phyloP scores from a whole-genome alignment of 768 basidiomycete genomes.

The Galerina sulciceps region DNA sequence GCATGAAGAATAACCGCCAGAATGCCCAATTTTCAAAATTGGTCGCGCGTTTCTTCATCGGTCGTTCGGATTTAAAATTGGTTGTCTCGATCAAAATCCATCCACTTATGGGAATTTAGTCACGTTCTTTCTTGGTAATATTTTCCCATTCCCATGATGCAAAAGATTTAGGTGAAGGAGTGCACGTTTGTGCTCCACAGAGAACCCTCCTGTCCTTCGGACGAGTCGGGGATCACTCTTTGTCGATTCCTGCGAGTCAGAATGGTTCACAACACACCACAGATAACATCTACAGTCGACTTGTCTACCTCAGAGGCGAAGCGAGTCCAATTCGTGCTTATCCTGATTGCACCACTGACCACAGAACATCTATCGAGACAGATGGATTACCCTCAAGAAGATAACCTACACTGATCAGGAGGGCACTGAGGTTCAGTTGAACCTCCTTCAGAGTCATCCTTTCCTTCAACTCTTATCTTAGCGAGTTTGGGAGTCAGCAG shows the following conservation, averaged over 20 bases:
- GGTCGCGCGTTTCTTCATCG: no score
- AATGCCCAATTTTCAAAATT: no score
- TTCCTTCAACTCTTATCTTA: slow-evolving; percentile 30
- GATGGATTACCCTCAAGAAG: slow-evolving; percentile 87
- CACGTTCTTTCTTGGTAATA: no score
- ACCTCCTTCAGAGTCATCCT: neutral
- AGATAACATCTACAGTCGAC: slow-evolving; percentile 55
- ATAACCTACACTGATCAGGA: slow-evolving; percentile 80
- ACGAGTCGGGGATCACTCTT: no score
- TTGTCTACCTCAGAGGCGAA: slow-evolving; percentile 61
- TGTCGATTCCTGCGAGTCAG: neutral
- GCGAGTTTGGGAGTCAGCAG: slow-evolving; percentile 90
- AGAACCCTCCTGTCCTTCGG: no score
- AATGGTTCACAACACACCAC: slow-evolving; percentile 38
- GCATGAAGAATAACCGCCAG: no score
- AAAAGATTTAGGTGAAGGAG: no score
- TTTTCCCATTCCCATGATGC: no score
- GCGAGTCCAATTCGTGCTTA: slow-evolving; percentile 34
- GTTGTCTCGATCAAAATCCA: no score
- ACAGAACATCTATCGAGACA: neutral
- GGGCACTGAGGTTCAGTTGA: slow-evolving; percentile 64
- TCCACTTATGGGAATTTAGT: no score
- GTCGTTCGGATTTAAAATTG: no score
- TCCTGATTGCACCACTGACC: neutral
- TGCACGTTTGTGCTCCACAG: no score